These are phyloP conservation scores for Fusarium torulosum DNA, from an alignment of 2,329 filamentous ascomycete genomes.

Conservation along the genomic window DNA sequence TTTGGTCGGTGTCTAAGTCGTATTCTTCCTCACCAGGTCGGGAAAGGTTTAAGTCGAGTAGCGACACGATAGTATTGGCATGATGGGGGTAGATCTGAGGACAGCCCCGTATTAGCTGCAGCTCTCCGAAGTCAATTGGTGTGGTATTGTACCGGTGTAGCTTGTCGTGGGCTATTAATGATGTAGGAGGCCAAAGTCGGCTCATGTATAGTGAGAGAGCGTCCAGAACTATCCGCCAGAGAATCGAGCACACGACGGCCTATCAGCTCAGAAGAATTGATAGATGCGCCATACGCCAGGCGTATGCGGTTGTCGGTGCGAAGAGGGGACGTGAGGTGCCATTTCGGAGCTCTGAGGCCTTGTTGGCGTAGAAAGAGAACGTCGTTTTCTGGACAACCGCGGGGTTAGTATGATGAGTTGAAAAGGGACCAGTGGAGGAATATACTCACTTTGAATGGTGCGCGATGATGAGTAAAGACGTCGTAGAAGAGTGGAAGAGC, in stretches of 20 bases:
- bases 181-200: constrained; percentile 82
- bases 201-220: constrained; percentile 68
- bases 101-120: not conserved
- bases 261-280: constrained; percentile 70
- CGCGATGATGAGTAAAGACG: constrained; percentile 48
- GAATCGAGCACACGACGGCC: constrained; percentile 70
- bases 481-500: not conserved
- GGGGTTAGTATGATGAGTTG: constrained; percentile 29
- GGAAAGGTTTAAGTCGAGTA: constrained; percentile 78
- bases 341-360: constrained; percentile 53
- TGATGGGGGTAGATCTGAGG: constrained; percentile 74
- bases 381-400: constrained; percentile 53
- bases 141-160: constrained; percentile 70
- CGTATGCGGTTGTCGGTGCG: constrained; percentile 50
- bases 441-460: constrained; percentile 46
- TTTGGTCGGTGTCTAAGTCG: constrained; percentile 47
- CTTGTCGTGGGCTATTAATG: constrained; percentile 72
- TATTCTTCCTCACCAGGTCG: constrained; percentile 53
- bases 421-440: not conserved
- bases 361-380: constrained; percentile 57
- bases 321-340: constrained; percentile 56
- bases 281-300: constrained; percentile 59
- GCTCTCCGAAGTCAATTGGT: not conserved
- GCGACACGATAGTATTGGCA: constrained; percentile 78
- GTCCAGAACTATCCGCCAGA: constrained; percentile 65